phyloP scores from a whole-genome alignment of 345 rosid species.

The Luvunga scandens region DNA sequence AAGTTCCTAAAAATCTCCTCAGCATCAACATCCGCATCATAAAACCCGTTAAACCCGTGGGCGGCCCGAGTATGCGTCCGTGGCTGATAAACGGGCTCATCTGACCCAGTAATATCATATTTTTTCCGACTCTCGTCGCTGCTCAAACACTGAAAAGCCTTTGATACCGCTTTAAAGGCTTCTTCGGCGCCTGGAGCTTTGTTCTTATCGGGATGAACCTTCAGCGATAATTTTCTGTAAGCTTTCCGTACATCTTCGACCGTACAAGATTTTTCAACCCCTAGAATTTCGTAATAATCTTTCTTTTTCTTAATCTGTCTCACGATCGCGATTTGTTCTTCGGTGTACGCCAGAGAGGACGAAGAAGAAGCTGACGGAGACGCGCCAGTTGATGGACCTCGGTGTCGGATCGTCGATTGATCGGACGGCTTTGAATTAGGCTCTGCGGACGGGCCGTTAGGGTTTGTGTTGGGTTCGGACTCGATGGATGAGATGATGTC shows the following conservation, averaged over 20 bases:
- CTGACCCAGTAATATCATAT: slow-evolving; percentile 75
- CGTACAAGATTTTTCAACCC: slow-evolving; percentile 59
- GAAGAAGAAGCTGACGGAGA: slow-evolving; percentile 32
- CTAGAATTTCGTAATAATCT: slow-evolving; percentile 81
- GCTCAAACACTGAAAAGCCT: slow-evolving; percentile 92
- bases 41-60: slow-evolving; percentile 56
- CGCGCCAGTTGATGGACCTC: slow-evolving; percentile 38
- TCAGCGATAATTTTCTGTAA: slow-evolving; percentile 78
- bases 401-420: slow-evolving; percentile 55
- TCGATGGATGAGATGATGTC: slow-evolving; percentile 47
- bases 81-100: slow-evolving; percentile 60
- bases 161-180: slow-evolving; percentile 78
- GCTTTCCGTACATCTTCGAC: slow-evolving; percentile 87
- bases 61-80: slow-evolving; percentile 39
- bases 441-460: slow-evolving; percentile 22
- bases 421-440: slow-evolving; percentile 32
- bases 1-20: slow-evolving; percentile 94
- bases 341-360: slow-evolving; percentile 46
- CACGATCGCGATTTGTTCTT: slow-evolving; percentile 75
- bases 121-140: slow-evolving; percentile 60
- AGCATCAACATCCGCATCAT: slow-evolving; percentile 76
- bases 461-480: neutral
- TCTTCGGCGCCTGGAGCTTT: slow-evolving; percentile 95
- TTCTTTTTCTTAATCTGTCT: slow-evolving; percentile 75
- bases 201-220: slow-evolving; percentile 96